Conservation (phyloP, 1,284 basidiomycete genomes). For the Pyrrhoderma lamaoense region DNA sequence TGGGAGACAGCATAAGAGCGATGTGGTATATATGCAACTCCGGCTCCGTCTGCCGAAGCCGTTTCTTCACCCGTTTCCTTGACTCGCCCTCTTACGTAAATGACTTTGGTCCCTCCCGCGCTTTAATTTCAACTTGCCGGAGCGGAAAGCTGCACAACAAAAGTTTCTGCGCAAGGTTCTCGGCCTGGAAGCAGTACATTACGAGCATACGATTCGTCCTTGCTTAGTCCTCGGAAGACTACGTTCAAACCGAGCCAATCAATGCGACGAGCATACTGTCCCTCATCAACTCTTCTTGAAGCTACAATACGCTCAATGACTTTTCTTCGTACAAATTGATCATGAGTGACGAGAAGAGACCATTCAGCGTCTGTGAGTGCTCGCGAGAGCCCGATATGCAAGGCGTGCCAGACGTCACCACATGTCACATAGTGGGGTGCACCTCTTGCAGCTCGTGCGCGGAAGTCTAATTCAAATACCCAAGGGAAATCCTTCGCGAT, state of each 20-base stretch:
- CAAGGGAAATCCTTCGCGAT: slow-evolving; percentile 21
- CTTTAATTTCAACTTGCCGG: too few relatives aligned
- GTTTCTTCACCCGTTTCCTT: too few relatives aligned
- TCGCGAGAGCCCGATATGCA: slow-evolving; percentile 42
- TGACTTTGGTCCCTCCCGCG: too few relatives aligned
- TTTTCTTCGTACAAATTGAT: slow-evolving; percentile 33
- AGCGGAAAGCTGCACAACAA: slow-evolving; percentile 27
- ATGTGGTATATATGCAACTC: too few relatives aligned
- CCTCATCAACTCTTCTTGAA: slow-evolving; percentile 13
- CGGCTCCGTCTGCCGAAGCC: too few relatives aligned
- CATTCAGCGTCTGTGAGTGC: slow-evolving; percentile 54
- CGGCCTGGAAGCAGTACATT: slow-evolving; percentile 38
- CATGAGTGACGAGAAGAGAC: slow-evolving; percentile 38
- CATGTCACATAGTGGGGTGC: slow-evolving; percentile 35
- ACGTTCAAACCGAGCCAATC: slow-evolving; percentile 51
- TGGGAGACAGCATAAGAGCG: too few relatives aligned
- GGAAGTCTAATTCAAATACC: slow-evolving; percentile 18
- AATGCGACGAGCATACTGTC: slow-evolving; percentile 28
- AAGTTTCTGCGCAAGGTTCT: slow-evolving; percentile 32
- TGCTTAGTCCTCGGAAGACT: slow-evolving; percentile 50
- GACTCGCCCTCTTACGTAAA: too few relatives aligned
- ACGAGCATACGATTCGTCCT: slow-evolving; percentile 46
- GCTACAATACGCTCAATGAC: slow-evolving; percentile 32
- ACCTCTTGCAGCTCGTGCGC: not conserved
- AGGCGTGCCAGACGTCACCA: slow-evolving; percentile 43